These are phyloP conservation scores for Ustilago sp. DNA, from an alignment of 1,284 basidiomycete genomes.

Conservation along the genomic window DNA sequence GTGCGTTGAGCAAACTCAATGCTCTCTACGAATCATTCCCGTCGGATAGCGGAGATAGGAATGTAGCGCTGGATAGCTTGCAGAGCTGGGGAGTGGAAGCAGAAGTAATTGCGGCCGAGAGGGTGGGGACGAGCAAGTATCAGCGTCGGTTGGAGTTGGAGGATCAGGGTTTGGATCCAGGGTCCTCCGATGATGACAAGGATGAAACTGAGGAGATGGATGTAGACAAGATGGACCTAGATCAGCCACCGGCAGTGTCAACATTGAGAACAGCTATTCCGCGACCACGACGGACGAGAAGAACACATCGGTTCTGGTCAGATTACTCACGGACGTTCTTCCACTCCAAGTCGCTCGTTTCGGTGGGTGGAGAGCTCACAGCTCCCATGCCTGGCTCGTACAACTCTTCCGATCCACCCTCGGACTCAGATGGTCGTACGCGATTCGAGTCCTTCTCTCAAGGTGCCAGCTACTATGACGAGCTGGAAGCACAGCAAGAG, in stretches of 20 bases:
- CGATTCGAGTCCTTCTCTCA: constrained; percentile 56
- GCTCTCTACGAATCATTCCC: constrained; percentile 51
- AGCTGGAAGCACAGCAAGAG: constrained; percentile 55
- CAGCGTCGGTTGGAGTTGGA: constrained; percentile 46
- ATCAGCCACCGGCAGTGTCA: not conserved
- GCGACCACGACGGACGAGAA: constrained; percentile 14
- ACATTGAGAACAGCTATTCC: not conserved
- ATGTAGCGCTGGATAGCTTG: constrained; percentile 29
- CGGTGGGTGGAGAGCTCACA: constrained; percentile 46
- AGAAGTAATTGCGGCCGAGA: constrained; percentile 27
- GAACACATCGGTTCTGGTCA: constrained; percentile 58
- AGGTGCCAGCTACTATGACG: constrained; percentile 37
- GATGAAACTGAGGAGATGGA: constrained; percentile 14
- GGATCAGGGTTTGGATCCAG: constrained; percentile 46
- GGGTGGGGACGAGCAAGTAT: constrained; percentile 33
- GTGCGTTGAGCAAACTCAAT: constrained; percentile 49
- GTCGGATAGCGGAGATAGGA: constrained; percentile 17
- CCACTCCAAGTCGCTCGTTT: constrained; percentile 60
- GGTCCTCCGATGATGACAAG: constrained; percentile 30
- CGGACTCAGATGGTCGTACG: constrained; percentile 20
- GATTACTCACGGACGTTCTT: constrained; percentile 57
- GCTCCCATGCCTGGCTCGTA: constrained; percentile 52
- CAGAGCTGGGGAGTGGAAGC: constrained; percentile 32
- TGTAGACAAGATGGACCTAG: constrained; percentile 15
- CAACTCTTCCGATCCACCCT: constrained; percentile 20